phyloP scores from a whole-genome alignment of 2,329 filamentous ascomycete species.

The Didymella pomorum region DNA sequence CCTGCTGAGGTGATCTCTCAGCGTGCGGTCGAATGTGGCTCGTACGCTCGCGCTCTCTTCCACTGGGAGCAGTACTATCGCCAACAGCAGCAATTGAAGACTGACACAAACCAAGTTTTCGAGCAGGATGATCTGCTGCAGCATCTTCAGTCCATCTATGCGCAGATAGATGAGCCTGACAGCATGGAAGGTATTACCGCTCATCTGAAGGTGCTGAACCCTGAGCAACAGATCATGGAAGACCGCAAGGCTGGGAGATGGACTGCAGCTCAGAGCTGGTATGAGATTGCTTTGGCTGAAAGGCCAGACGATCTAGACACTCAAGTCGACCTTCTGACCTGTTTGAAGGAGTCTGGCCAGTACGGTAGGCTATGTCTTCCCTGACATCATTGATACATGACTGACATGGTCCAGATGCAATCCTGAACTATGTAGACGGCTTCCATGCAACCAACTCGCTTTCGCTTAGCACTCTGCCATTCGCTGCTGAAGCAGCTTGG shows the following conservation, averaged over 20 bases:
- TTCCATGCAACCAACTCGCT: conserved; percentile 61
- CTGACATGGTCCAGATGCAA: conserved; percentile 66
- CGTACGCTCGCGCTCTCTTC: conserved; percentile 90
- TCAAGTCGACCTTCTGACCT: conserved; percentile 84
- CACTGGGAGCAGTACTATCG: conserved; percentile 93
- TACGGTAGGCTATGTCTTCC: conserved; percentile 67
- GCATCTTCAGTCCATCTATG: conserved; percentile 90
- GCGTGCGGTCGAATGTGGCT: conserved; percentile 90
- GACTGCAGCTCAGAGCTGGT: conserved; percentile 97
- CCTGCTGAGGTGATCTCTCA: conserved; percentile 78
- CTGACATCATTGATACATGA: conserved; percentile 21
- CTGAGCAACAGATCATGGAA: conserved; percentile 91
- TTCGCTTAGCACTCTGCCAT: conserved; percentile 69
- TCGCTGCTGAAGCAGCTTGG: conserved; percentile 92
- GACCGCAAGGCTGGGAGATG: conserved; percentile 93
- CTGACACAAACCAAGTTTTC: conserved; percentile 57
- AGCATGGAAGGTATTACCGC: conserved; percentile 94
- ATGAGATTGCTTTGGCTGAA: conserved; percentile 86
- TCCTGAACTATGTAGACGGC: conserved; percentile 85
- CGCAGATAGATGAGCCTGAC: conserved; percentile 96
- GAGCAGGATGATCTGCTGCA: conserved; percentile 72
- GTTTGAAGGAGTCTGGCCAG: conserved; percentile 93
- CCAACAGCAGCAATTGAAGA: conserved; percentile 55
- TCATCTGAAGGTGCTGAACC: conserved; percentile 83
- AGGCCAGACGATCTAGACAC: conserved; percentile 78